Evolutionary conservation across 2,329 filamentous ascomycete genomes (phyloP).

Genomic region (Colletotrichum higginsianum): DNA sequence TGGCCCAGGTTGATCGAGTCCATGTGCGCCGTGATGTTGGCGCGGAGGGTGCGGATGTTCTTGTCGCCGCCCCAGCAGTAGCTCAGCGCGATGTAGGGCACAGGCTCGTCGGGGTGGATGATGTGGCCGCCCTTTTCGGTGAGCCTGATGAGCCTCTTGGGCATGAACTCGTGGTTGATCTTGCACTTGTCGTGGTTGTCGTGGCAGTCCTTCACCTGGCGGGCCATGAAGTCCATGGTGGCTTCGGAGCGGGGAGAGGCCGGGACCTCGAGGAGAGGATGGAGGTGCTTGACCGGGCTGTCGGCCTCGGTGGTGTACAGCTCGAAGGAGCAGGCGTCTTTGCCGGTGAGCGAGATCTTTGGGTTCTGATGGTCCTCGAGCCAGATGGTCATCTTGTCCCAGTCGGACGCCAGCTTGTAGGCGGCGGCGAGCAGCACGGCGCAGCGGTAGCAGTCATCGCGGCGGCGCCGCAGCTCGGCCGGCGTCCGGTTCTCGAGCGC

Average conservation of each 20-base stretch:
- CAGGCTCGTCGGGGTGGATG: conserved; percentile 2
- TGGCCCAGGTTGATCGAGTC: conserved; percentile 2
- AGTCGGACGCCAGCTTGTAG: neutral
- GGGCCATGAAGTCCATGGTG: conserved; percentile 4
- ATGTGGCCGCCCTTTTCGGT: neutral
- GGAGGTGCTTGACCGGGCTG: conserved; percentile 1
- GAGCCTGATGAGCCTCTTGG: neutral
- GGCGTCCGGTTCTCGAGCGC: neutral
- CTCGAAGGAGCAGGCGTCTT: conserved; percentile 3
- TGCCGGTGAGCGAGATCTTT: neutral
- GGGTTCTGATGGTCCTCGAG: conserved; percentile 2
- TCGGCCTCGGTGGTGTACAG: conserved; percentile 3
- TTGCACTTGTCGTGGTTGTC: neutral
- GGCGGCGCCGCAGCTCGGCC: neutral
- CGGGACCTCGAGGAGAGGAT: conserved; percentile 1
- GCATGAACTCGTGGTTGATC: conserved; percentile 1
- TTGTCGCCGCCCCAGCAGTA: conserved; percentile 4
- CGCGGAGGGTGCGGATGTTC: neutral
- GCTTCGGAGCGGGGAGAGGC: neutral
- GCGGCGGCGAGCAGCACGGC: conserved; percentile 1
- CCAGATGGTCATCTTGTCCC: conserved; percentile 3
- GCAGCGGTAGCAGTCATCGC: conserved; percentile 3
- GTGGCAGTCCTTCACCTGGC: conserved; percentile 1
- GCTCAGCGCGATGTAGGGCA: conserved; percentile 2
- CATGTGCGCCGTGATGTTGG: conserved; percentile 1